Conservation (phyloP, 202 grass and related monocot genomes). For the Cymbopogon flexuosus region DNA sequence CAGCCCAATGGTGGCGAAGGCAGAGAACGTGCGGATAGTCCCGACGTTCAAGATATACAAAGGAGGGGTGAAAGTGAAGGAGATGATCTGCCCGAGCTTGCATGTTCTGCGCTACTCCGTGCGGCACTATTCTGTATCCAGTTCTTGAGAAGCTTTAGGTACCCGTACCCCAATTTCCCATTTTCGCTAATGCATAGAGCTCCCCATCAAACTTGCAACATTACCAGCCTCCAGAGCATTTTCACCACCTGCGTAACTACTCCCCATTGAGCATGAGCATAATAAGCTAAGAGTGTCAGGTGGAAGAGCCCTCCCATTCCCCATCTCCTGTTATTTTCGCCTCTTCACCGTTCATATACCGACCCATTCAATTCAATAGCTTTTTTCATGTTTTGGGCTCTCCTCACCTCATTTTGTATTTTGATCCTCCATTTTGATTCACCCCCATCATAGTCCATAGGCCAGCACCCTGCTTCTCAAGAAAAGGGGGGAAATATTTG, state of each 20-base stretch:
- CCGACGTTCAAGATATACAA: slow-evolving; percentile 96
- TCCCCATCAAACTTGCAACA: slow-evolving; percentile 32
- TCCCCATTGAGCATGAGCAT: slow-evolving; percentile 38
- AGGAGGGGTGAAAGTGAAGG: slow-evolving; percentile 63
- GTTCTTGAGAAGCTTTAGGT: slow-evolving; percentile 45
- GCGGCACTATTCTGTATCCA: slow-evolving; percentile 65
- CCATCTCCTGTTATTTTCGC: slow-evolving; percentile 6
- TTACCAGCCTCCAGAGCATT: slow-evolving; percentile 38
- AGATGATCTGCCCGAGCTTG: slow-evolving; percentile 89
- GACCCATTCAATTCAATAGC: slow-evolving; percentile 37
- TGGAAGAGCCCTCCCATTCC: slow-evolving; percentile 37
- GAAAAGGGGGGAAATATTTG: slow-evolving; percentile 48
- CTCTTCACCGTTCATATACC: slow-evolving; percentile 42
- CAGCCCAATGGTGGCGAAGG: slow-evolving; percentile 47
- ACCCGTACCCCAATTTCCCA: slow-evolving; percentile 31
- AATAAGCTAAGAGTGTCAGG: slow-evolving; percentile 48
- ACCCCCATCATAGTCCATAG: slow-evolving; percentile 31
- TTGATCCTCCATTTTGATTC: slow-evolving; percentile 43
- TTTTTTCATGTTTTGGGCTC: slow-evolving; percentile 45
- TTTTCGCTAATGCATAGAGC: slow-evolving; percentile 32
- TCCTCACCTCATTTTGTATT: slow-evolving; percentile 40
- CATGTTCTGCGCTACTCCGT: slow-evolving; percentile 77
- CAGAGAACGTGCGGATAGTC: slow-evolving; percentile 69
- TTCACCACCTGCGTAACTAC: slow-evolving; percentile 55
- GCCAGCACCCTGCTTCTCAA: slow-evolving; percentile 42